phyloP scores from a whole-genome alignment of 164 flowering plant species.

The Kalanchoe fedtschenkoi region DNA sequence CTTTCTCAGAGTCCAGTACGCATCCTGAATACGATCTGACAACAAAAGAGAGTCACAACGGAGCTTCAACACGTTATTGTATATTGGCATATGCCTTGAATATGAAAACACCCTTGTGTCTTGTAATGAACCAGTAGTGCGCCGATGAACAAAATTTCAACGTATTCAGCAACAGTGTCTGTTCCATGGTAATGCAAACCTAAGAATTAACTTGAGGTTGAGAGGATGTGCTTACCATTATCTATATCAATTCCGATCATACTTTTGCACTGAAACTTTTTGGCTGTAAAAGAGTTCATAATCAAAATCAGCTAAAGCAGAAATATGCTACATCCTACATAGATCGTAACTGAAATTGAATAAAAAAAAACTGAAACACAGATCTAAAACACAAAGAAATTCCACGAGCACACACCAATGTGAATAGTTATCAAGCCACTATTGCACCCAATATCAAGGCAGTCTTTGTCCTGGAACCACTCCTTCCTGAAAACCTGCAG shows the following conservation, averaged over 20 bases:
- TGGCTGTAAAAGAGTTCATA: constrained; percentile 45
- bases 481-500: constrained; percentile 60
- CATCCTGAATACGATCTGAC: constrained; percentile 58
- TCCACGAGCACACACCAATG: constrained; percentile 32
- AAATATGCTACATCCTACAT: too few species aligned
- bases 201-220: too few species aligned
- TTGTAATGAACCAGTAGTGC: too few species aligned
- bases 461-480: constrained; percentile 85
- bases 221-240: constrained; percentile 35
- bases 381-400: background rate
- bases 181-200: too few species aligned
- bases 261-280: constrained; percentile 54
- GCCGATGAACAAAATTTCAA: too few species aligned
- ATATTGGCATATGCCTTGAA: too few species aligned
- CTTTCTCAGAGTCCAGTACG: constrained; percentile 52
- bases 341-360: too few species aligned
- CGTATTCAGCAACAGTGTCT: too few species aligned
- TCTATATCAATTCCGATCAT: constrained; percentile 88
- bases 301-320: background rate
- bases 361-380: too few species aligned
- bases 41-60: background rate
- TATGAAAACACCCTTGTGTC: too few species aligned
- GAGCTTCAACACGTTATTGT: background rate
- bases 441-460: constrained; percentile 95
- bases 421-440: constrained; percentile 67